These are phyloP conservation scores for Penicillium roqueforti DNA, from an alignment of 495 filamentous ascomycete species.

Conservation along the genomic window DNA sequence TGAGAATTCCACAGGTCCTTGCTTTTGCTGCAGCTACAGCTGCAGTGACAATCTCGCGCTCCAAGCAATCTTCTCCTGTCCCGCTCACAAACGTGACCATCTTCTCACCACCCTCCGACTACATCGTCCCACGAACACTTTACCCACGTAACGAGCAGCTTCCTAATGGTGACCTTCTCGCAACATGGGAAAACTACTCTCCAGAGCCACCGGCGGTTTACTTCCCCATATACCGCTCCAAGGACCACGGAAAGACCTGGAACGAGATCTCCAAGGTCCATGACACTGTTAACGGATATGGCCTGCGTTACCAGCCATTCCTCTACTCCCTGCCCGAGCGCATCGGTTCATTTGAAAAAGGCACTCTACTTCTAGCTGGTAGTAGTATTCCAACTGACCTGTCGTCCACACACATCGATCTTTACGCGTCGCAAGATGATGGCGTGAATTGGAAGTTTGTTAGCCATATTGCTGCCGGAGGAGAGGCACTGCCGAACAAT, in stretches of 20 bases:
- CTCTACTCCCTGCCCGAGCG: constrained; percentile 55
- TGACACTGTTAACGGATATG: constrained; percentile 60
- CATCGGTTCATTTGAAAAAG: constrained; percentile 53
- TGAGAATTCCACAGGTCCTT: constrained; percentile 19
- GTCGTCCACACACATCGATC: constrained; percentile 59
- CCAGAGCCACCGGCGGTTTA: constrained; percentile 53
- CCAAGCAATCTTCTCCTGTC: constrained; percentile 4
- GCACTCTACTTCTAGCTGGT: constrained; percentile 59
- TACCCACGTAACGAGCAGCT: constrained; percentile 25
- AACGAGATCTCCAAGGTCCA: constrained; percentile 55
- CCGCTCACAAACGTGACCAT: constrained; percentile 23
- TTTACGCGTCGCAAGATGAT: constrained; percentile 58
- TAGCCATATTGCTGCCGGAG: constrained; percentile 60
- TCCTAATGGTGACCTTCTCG: constrained; percentile 21
- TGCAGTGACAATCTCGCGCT: constrained; percentile 10
- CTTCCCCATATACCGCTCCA: constrained; percentile 63
- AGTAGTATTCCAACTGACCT: constrained; percentile 62
- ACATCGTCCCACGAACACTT: constrained; percentile 31
- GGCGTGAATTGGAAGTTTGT: constrained; percentile 63
- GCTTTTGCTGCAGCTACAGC: constrained; percentile 15
- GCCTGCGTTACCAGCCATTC: constrained; percentile 64
- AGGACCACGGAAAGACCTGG: constrained; percentile 60
- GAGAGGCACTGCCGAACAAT: constrained; percentile 55
- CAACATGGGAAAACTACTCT: constrained; percentile 64
- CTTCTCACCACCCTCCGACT: constrained; percentile 32